These are phyloP conservation scores for Paraurostyla sp. DNA, from an alignment of 73 alveolate genomes.

Conservation along the genomic window DNA sequence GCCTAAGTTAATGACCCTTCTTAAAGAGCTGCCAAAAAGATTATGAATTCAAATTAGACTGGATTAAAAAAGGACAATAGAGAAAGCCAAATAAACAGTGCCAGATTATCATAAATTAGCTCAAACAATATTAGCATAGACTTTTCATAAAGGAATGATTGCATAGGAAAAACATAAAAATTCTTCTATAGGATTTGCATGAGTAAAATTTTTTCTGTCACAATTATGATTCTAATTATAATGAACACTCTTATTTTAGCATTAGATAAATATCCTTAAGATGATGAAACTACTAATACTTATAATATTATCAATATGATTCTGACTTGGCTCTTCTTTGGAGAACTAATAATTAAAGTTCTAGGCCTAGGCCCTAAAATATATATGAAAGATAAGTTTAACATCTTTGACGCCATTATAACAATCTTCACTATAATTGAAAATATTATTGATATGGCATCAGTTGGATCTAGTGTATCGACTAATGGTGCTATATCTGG, in stretches of 20 bases:
- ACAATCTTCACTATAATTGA: conserved; percentile 19
- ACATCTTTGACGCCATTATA: conserved; percentile 65
- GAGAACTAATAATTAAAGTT: conserved; percentile 69
- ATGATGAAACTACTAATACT: background rate
- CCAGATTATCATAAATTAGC: too few species aligned
- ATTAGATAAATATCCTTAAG: conserved; percentile 58
- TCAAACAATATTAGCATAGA: too few species aligned
- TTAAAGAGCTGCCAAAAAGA: too few species aligned
- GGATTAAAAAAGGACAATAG: too few species aligned
- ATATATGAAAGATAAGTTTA: conserved; percentile 53
- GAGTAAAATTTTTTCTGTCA: background rate
- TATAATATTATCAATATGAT: conserved; percentile 37
- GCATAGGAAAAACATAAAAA: background rate
- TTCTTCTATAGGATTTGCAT: background rate
- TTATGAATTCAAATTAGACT: too few species aligned
- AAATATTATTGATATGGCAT: background rate
- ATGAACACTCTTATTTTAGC: conserved; percentile 60
- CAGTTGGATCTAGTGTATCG: background rate
- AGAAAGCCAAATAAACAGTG: too few species aligned
- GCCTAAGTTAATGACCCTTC: too few species aligned
- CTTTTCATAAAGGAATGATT: too few species aligned
- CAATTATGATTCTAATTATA: conserved; percentile 41
- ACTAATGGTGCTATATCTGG: conserved; percentile 81
- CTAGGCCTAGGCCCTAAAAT: conserved; percentile 65
- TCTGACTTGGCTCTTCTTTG: conserved; percentile 52